Evolutionary conservation across 768 basidiomycete species (phyloP).

Genomic region (Agaricus sinodeliciosus): DNA sequence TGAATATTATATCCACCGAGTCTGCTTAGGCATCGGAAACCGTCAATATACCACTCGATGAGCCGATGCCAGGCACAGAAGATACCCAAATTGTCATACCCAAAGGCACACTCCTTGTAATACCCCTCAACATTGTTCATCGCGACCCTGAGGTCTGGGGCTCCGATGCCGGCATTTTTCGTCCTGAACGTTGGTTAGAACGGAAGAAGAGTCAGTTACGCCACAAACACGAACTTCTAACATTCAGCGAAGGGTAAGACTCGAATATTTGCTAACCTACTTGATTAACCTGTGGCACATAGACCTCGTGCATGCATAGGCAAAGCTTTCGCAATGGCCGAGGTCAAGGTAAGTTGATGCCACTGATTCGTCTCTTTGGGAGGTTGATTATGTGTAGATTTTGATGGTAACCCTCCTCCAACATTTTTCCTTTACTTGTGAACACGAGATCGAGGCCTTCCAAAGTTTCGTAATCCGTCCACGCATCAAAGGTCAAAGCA

Average conservation of each 20-base stretch:
- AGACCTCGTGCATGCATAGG: slow-evolving; percentile 60
- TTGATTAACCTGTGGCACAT: slow-evolving; percentile 1
- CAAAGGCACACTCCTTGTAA: slow-evolving; percentile 47
- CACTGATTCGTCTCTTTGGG: background rate
- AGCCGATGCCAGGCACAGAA: slow-evolving; percentile 39
- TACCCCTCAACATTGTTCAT: slow-evolving; percentile 55
- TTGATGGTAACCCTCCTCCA: slow-evolving; percentile 44
- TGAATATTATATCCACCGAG: slow-evolving; percentile 7
- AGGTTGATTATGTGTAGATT: slow-evolving; percentile 17
- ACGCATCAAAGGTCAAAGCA: slow-evolving; percentile 42
- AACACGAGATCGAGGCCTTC: slow-evolving; percentile 50
- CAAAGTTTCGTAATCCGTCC: slow-evolving; percentile 63
- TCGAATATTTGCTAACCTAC: background rate
- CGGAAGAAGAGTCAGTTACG: slow-evolving; percentile 22
- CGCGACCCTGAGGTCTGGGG: slow-evolving; percentile 53
- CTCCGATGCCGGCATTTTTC: slow-evolving; percentile 46
- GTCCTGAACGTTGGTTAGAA: slow-evolving; percentile 59
- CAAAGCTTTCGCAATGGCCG: slow-evolving; percentile 48
- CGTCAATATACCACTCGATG: slow-evolving; percentile 46
- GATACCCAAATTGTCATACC: slow-evolving; percentile 42
- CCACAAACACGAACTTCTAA: slow-evolving; percentile 39
- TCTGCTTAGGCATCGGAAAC: slow-evolving; percentile 40
- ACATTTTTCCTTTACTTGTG: slow-evolving; percentile 47
- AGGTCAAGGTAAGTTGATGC: slow-evolving; percentile 46
- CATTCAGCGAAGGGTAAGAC: slow-evolving; percentile 53